These are phyloP conservation scores for Domatiomyces catenatus DNA, from an alignment of 2,329 filamentous ascomycete genomes.

Conservation along the genomic window DNA sequence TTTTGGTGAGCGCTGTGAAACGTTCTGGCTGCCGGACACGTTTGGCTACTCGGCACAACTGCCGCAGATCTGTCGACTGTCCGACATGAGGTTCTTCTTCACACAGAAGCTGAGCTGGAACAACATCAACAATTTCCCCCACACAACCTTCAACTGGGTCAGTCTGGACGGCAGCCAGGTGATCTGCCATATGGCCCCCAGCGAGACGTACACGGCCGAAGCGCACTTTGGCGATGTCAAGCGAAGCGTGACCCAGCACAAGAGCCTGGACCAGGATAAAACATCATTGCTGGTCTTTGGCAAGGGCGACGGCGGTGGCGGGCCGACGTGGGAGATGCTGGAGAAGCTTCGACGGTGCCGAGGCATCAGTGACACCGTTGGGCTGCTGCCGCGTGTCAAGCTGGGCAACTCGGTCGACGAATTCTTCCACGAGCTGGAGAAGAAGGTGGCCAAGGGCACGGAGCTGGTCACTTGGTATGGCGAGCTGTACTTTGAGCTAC, in stretches of 20 bases:
- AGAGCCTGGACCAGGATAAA: slow-evolving; percentile 84
- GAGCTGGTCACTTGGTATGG: slow-evolving; percentile 92
- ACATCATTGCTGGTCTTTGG: slow-evolving; percentile 87
- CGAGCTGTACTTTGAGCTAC: slow-evolving; percentile 93
- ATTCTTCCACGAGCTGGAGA: slow-evolving; percentile 75
- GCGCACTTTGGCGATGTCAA: slow-evolving; percentile 90
- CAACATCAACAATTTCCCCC: slow-evolving; percentile 97
- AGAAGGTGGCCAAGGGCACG: slow-evolving; percentile 51
- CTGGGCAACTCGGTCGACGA: slow-evolving; percentile 84
- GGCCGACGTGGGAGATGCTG: slow-evolving; percentile 81
- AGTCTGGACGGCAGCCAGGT: slow-evolving; percentile 90
- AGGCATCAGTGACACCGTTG: slow-evolving; percentile 75
- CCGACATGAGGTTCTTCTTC: slow-evolving; percentile 93
- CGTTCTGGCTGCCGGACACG: slow-evolving; percentile 96
- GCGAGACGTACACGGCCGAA: slow-evolving; percentile 88
- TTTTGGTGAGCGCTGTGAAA: slow-evolving; percentile 75
- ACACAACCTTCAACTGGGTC: slow-evolving; percentile 98
- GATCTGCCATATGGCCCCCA: slow-evolving; percentile 91
- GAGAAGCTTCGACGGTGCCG: slow-evolving; percentile 90
- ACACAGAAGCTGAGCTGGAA: slow-evolving; percentile 99
- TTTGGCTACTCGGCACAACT: slow-evolving; percentile 95
- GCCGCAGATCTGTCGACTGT: slow-evolving; percentile 78
- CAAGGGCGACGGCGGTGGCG: slow-evolving; percentile 90
- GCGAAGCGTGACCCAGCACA: slow-evolving; percentile 79
- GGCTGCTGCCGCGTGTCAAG: slow-evolving; percentile 69